These are phyloP conservation scores for Thielaviopsis musarum DNA, from an alignment of 2,329 filamentous ascomycete genomes.

Conservation along the genomic window DNA sequence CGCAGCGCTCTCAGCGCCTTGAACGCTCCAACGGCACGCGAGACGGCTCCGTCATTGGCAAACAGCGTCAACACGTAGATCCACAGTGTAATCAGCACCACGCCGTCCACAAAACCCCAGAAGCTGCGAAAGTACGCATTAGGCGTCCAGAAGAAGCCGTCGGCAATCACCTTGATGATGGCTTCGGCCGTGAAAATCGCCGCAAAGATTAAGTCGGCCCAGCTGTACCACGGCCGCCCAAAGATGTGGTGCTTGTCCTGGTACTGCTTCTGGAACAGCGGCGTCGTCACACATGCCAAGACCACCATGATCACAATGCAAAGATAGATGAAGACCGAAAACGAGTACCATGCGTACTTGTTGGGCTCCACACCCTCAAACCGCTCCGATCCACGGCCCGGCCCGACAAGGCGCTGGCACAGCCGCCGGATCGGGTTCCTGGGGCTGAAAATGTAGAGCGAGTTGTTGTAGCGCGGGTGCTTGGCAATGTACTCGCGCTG, in stretches of 20 bases:
- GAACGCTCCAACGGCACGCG: slow-evolving; percentile 85
- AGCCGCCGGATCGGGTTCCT: slow-evolving; percentile 60
- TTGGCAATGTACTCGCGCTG: slow-evolving; percentile 80
- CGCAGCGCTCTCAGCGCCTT: slow-evolving; percentile 87
- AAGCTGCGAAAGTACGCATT: slow-evolving; percentile 94
- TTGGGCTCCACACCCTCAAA: slow-evolving; percentile 84
- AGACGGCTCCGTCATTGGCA: slow-evolving; percentile 65
- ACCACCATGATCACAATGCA: slow-evolving; percentile 97
- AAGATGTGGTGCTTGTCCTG: slow-evolving; percentile 38
- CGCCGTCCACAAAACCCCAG: slow-evolving; percentile 88
- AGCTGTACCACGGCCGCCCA: slow-evolving; percentile 61
- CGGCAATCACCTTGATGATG: slow-evolving; percentile 79
- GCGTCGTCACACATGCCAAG: slow-evolving; percentile 84
- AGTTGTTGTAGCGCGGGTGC: slow-evolving; percentile 83
- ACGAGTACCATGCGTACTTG: slow-evolving; percentile 77
- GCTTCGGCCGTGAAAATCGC: slow-evolving; percentile 74
- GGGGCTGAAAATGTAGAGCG: slow-evolving; percentile 72
- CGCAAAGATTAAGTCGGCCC: slow-evolving; percentile 81
- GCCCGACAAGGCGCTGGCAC: slow-evolving; percentile 82
- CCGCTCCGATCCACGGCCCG: slow-evolving; percentile 70
- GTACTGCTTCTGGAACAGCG: slow-evolving; percentile 82
- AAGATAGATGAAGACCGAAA: slow-evolving; percentile 85
- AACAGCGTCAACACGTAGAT: slow-evolving; percentile 80
- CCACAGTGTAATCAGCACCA: slow-evolving; percentile 88
- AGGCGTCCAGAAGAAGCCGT: slow-evolving; percentile 90